Evolutionary conservation across 495 filamentous ascomycete species (phyloP).

Genomic region (Emericellopsis terricola): DNA sequence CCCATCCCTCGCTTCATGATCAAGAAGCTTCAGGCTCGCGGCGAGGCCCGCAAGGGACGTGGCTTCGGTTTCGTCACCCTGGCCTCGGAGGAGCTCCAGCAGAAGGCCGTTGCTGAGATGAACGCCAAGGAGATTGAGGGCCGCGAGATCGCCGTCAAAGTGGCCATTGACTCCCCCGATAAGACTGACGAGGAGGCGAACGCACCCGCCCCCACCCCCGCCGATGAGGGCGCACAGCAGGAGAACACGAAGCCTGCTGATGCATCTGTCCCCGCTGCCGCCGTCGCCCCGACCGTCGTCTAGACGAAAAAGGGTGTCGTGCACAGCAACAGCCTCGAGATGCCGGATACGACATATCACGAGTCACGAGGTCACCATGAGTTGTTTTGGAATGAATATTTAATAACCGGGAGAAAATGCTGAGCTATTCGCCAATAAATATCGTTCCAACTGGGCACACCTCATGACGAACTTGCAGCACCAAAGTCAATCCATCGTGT

Average conservation of each 20-base stretch:
- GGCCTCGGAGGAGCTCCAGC: slow-evolving; percentile 83
- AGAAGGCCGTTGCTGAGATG: slow-evolving; percentile 95
- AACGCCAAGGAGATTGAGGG: slow-evolving; percentile 97
- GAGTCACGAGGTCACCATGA: no score
- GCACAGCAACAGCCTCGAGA: slow-evolving; percentile 4
- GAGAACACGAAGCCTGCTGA: no score
- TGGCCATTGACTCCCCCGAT: slow-evolving; percentile 96
- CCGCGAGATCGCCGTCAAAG: slow-evolving; percentile 98
- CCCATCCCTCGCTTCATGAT: slow-evolving; percentile 99
- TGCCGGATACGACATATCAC: neutral
- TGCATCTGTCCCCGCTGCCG: slow-evolving; percentile 9
- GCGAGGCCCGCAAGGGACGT: slow-evolving; percentile 96
- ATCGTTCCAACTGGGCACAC: no score
- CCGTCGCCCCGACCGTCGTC: slow-evolving; percentile 4
- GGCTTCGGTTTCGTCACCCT: slow-evolving; percentile 97
- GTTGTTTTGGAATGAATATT: no score
- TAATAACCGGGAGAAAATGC: no score
- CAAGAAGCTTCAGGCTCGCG: slow-evolving; percentile 95
- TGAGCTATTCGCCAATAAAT: no score
- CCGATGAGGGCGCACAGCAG: slow-evolving; percentile 26
- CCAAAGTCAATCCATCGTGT: no score
- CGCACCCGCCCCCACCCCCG: slow-evolving; percentile 33
- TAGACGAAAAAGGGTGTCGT: slow-evolving; percentile 6
- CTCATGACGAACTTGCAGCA: no score
- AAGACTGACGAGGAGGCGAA: slow-evolving; percentile 80